phyloP scores from a whole-genome alignment of 352 stramenopile species.

The Achlya hypogyna region DNA sequence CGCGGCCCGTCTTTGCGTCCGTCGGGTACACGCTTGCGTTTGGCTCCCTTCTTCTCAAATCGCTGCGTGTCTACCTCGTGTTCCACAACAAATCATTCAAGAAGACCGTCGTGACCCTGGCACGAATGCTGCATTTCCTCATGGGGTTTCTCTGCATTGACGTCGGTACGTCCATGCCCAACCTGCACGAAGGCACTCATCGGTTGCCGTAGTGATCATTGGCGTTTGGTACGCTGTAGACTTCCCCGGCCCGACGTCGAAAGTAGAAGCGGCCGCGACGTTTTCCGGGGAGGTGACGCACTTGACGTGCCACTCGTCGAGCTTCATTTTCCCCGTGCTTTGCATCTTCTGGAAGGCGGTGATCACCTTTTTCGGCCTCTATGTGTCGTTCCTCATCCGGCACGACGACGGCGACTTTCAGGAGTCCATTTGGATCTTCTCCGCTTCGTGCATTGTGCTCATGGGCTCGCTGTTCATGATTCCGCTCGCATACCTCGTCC shows the following conservation, averaged over 20 bases:
- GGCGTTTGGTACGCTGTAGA: constrained; percentile 28
- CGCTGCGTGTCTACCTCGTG: constrained; percentile 43
- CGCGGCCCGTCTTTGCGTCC: constrained; percentile 29
- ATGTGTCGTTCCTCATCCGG: constrained; percentile 50
- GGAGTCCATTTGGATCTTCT: constrained; percentile 56
- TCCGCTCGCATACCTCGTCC: constrained; percentile 39
- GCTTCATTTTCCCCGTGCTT: constrained; percentile 42
- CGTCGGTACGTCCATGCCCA: not conserved
- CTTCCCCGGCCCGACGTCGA: constrained; percentile 26
- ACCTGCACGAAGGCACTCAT: not conserved
- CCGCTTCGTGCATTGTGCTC: constrained; percentile 37
- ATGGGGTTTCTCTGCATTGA: constrained; percentile 30
- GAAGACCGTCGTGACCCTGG: constrained; percentile 28
- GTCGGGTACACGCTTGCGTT: constrained; percentile 41
- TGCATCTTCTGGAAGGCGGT: constrained; percentile 54
- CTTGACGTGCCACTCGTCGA: constrained; percentile 31
- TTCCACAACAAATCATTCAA: constrained; percentile 42
- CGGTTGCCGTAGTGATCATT: constrained; percentile 25
- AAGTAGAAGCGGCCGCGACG: not conserved
- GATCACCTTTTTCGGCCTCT: constrained; percentile 33
- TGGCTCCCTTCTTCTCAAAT: constrained; percentile 36
- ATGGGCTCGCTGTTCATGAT: constrained; percentile 38
- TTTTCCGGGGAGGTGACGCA: constrained; percentile 27
- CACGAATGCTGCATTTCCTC: constrained; percentile 39
- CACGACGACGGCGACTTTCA: constrained; percentile 59